Percentiles rank a stretch among this genome's conserved stretches.
phyloP scores from a whole-genome alignment of 176 grass and related monocot species.

The Echinochloa phyllopogon region DNA sequence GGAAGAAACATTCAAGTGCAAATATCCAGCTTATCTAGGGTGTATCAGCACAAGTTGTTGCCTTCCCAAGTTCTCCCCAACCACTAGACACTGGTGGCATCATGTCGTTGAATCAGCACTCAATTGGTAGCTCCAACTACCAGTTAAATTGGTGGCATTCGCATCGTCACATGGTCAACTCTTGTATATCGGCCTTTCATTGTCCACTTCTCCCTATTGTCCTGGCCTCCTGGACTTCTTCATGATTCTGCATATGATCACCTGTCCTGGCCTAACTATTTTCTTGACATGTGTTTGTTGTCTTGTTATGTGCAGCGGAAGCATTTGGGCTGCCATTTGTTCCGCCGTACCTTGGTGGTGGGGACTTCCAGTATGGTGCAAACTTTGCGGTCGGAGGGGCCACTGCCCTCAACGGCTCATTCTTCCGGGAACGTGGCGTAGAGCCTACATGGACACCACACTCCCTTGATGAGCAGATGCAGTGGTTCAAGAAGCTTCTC shows the following conservation, averaged over 20 bases:
- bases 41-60: conserved; percentile 39
- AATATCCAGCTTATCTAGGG: conserved; percentile 20
- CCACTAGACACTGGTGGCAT: conserved; percentile 42
- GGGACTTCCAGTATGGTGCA: conserved; percentile 65
- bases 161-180: conserved; percentile 47
- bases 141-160: conserved; percentile 35
- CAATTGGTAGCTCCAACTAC: conserved; percentile 53
- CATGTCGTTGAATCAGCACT: conserved; percentile 36
- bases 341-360: conserved; percentile 68
- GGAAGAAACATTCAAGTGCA: conserved; percentile 17
- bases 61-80: conserved; percentile 26
- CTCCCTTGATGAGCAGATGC: conserved; percentile 71
- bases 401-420: conserved; percentile 63
- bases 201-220: neutral
- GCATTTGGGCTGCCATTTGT: conserved; percentile 76
- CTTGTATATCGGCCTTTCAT: conserved; percentile 22
- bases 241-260: conserved; percentile 27
- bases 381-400: conserved; percentile 88
- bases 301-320: conserved; percentile 61
- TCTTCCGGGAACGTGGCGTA: conserved; percentile 68
- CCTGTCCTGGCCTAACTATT: neutral
- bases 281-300: conserved; percentile 31
- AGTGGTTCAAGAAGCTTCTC: conserved; percentile 87
- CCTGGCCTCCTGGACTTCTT: conserved; percentile 13
- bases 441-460: conserved; percentile 65